Base-by-base conservation (phyloP, 805 yeast species). In the Saturnispora gosingensis region DNA sequence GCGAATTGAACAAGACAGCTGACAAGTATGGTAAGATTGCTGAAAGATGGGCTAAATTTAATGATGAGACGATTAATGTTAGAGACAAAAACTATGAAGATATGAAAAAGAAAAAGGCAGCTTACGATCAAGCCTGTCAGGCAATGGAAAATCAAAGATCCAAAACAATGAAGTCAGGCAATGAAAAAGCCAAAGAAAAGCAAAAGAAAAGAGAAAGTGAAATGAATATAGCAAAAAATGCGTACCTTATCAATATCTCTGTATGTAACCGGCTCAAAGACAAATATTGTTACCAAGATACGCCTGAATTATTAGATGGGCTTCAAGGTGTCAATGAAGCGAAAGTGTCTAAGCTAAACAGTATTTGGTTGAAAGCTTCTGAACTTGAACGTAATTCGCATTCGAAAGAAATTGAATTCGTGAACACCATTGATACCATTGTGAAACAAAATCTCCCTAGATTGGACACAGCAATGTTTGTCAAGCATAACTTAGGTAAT, bases 231-330 rank as follows among this genome's bases (percentile, higher is more conserved):
- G 81, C 83, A n/a, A 93, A 93, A 66, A 91, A 91, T 68, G 76
- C 76, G 30, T 93, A 93, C 66, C 68, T 93, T 58, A 77, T 93
- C 53, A 80, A 80, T 58, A 83, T 93, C 63, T 85, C 81, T 60
- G 79, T 87, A 27, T 93, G 96, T 49, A 93, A 93, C 68, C 76
- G 98, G 54, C 70, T 90, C 53, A 93, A 93, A 68, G 98, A 91
- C 67, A 93, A 93, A 67, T 89, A 81, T 69, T 90, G 74, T 66
- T 89, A 85, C 63, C 97, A 91, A 69, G 98, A 93, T 66, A 70
- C 89, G 25, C 99, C 99, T 0, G 97, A 90, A 66, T 67, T 88
- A 39, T 72, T 93, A 54, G 98, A 91, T 67, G 77, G 85, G 57
- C 69, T 82, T 59, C 99, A 93, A 70, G 87, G 83, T 59, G 70